A percentile compares a stretch with the other conserved stretches of the same genome.
These are phyloP conservation scores for Candida germanica DNA, from an alignment of 805 yeast genomes.

Conservation along the genomic window DNA sequence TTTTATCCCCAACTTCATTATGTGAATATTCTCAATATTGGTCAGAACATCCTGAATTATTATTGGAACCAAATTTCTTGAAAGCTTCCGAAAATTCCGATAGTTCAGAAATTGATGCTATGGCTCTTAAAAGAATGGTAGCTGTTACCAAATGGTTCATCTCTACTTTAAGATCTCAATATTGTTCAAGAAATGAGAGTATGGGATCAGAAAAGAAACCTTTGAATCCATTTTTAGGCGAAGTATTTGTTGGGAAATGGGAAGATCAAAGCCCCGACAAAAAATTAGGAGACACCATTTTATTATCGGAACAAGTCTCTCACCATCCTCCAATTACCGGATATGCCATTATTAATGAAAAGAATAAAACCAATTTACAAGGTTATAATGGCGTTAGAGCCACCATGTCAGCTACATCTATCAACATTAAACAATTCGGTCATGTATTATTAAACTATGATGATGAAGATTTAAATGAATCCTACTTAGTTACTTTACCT, in stretches of 20 bases:
- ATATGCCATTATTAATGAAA: constrained; percentile 73
- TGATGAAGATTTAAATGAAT: constrained; percentile 58
- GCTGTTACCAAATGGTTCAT: constrained; percentile 90
- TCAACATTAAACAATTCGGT: constrained; percentile 88
- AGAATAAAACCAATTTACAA: constrained; percentile 64
- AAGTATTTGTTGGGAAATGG: constrained; percentile 91
- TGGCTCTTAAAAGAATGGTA: constrained; percentile 62
- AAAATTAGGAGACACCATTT: constrained; percentile 68
- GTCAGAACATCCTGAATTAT: constrained; percentile 87
- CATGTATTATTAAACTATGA: constrained; percentile 74
- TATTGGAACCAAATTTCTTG: constrained; percentile 66
- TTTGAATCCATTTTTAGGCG: constrained; percentile 93
- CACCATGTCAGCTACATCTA: constrained; percentile 70
- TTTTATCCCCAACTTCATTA: constrained; percentile 83
- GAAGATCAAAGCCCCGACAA: constrained; percentile 43
- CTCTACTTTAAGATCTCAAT: constrained; percentile 87
- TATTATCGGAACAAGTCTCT: constrained; percentile 88
- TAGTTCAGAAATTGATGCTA: constrained; percentile 32
- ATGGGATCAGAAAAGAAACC: constrained; percentile 98
- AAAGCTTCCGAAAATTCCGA: constrained; percentile 37
- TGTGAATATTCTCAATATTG: constrained; percentile 93
- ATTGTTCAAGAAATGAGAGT: constrained; percentile 85
- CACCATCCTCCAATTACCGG: constrained; percentile 99
- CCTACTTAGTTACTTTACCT: constrained; percentile 82
- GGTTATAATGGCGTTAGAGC: constrained; percentile 92